These are phyloP conservation scores for Plantago rigida DNA, from an alignment of 305 asterid genomes.

Conservation along the genomic window DNA sequence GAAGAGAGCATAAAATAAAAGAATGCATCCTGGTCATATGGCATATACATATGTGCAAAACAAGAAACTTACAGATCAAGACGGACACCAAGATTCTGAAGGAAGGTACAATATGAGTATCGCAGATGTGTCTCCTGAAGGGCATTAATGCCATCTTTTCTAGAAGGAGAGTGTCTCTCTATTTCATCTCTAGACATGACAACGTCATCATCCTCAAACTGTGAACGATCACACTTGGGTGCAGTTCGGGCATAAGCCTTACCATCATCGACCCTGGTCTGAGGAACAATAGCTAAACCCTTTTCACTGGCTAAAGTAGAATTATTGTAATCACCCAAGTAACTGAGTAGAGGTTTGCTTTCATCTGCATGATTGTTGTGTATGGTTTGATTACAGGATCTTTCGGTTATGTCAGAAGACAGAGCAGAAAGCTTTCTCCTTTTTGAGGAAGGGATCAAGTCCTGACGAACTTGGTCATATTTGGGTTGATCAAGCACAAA, in stretches of 20 bases:
- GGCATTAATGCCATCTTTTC: conserved; percentile 86
- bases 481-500: conserved; percentile 30
- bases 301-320: conserved; percentile 26
- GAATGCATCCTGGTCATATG: conserved; percentile 5
- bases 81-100: conserved; percentile 77
- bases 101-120: conserved; percentile 82
- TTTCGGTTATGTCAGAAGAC: conserved; percentile 37
- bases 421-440: conserved; percentile 57
- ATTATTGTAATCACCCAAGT: conserved; percentile 27
- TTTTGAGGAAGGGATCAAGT: conserved; percentile 43
- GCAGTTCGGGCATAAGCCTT: conserved; percentile 32
- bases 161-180: conserved; percentile 80
- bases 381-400: conserved; percentile 39
- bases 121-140: conserved; percentile 73
- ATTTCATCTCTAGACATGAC: conserved; percentile 77
- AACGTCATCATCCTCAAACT: conserved; percentile 59
- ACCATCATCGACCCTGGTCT: conserved; percentile 32
- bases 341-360: conserved; percentile 28
- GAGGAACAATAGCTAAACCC: conserved; percentile 32
- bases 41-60: conserved; percentile 15
- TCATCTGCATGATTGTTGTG: conserved; percentile 23
- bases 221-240: conserved; percentile 60
- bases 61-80: conserved; percentile 69
- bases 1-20: conserved; percentile 1
- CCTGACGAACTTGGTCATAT: conserved; percentile 36